Evolutionary conservation across 495 filamentous ascomycete species (phyloP), one percentile per base, ranked within the genome.

Genomic region (Xylaria nigripes): DNA sequence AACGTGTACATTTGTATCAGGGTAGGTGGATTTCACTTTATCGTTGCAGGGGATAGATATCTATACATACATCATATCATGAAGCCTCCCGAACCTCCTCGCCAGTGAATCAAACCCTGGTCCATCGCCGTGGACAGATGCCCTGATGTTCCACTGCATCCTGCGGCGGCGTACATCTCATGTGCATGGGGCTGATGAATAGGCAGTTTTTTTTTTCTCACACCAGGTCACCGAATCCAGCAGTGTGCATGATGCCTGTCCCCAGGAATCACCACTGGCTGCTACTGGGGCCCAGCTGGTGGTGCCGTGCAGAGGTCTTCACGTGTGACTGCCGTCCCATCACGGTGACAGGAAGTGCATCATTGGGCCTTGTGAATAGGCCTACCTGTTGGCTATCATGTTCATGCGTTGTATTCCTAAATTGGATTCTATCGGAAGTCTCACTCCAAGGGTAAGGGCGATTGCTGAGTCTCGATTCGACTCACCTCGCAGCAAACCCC

Each of bases 321-420:
- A 44, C 23, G 49, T 29, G n/a, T 23, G 34, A 44, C 27, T 27
- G 8, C 42, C 16, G 22, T 6, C 6, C 18, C 23, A 32, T 29
- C n/a, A 47, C 15, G 27, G 18, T 21, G n/a, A 29, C 27, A 15
- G 36, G 36, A 3, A 18, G 3, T 40, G 36, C 36, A 18, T 18
- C 27, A 15, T 34, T 32, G 15, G 27, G 47, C 34, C 29, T 25
- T 53, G 40, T 2, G 38, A 44, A 18, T 24, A 50, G 27, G 42
- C 16, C 41, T 50, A 25, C 21, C 46, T 50, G n/a, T n/a, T n/a
- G 16, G 15, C 22, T 25, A 38, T 41, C 46, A 25, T 29, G 36
- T 47, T 40, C 44, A 54, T 48, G 44, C 51, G 43, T 22, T 54
- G 43, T 54, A 47, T 48, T 30, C 45, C 51, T 48, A 42, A 48